phyloP scores from a whole-genome alignment of 1,284 basidiomycete genomes.

The Sutorius eximius region DNA sequence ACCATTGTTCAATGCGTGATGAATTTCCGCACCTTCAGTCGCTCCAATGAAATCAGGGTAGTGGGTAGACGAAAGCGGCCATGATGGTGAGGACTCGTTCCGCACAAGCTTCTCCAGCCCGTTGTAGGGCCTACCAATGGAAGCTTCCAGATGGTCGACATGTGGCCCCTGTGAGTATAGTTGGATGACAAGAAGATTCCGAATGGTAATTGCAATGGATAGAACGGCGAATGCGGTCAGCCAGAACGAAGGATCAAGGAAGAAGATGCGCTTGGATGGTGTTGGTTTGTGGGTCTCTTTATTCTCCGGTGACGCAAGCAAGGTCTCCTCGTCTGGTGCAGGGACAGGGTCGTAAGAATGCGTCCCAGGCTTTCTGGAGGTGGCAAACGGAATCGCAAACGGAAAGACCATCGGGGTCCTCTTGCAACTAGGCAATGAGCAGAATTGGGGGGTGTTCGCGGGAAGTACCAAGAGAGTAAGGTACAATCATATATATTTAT shows the following conservation, averaged over 20 bases:
- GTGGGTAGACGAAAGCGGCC: slow-evolving; percentile 24
- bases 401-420: slow-evolving; percentile 9
- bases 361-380: background rate
- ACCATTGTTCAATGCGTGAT: slow-evolving; percentile 13
- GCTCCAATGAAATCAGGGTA: slow-evolving; percentile 25
- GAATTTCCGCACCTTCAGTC: slow-evolving; percentile 14
- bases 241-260: slow-evolving; percentile 20
- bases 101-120: slow-evolving; percentile 25
- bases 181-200: slow-evolving; percentile 24
- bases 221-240: slow-evolving; percentile 20
- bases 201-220: slow-evolving; percentile 22
- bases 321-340: slow-evolving; percentile 20
- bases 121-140: slow-evolving; percentile 24
- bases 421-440: background rate
- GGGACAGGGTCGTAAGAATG: slow-evolving; percentile 19
- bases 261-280: background rate
- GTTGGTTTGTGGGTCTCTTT: background rate
- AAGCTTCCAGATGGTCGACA: slow-evolving; percentile 6
- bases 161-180: background rate
- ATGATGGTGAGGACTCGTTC: slow-evolving; percentile 28
- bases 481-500: slow-evolving; percentile 8
- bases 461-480: background rate
- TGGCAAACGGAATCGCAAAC: slow-evolving; percentile 1
- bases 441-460: background rate
- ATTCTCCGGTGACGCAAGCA: slow-evolving; percentile 1